These are phyloP conservation scores for Blastocystis sp. DNA, from an alignment of 352 stramenopile genomes.

Conservation along the genomic window DNA sequence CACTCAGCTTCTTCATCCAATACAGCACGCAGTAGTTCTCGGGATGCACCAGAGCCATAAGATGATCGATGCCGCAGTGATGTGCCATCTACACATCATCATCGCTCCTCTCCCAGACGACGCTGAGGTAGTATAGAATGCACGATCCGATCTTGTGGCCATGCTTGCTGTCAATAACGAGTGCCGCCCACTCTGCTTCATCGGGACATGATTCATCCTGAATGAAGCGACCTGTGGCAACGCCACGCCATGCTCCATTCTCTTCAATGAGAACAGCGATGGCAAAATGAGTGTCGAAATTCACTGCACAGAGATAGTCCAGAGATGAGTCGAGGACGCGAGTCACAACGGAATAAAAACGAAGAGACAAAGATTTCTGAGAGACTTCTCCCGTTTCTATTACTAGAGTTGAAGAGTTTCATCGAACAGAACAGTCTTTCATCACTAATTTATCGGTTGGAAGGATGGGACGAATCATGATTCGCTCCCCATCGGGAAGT, in stretches of 20 bases:
- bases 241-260: not conserved
- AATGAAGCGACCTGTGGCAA: constrained; percentile 49
- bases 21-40: constrained; percentile 56
- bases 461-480: constrained; percentile 36
- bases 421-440: not conserved
- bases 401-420: not conserved
- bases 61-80: constrained; percentile 18
- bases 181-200: constrained; percentile 38
- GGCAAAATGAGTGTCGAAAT: constrained; percentile 46
- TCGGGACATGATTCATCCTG: not conserved
- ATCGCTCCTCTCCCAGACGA: not conserved
- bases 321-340: constrained; percentile 18
- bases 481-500: not conserved
- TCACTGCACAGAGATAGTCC: constrained; percentile 51
- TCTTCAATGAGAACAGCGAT: constrained; percentile 36
- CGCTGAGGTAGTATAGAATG: constrained; percentile 40
- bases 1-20: constrained; percentile 57
- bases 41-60: constrained; percentile 56
- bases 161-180: constrained; percentile 39
- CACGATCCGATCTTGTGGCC: constrained; percentile 55
- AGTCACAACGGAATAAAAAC: constrained; percentile 13
- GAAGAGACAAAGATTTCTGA: constrained; percentile 29
- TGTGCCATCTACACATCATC: constrained; percentile 2
- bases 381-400: constrained; percentile 31
- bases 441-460: constrained; percentile 16